Evolutionary conservation across 169 alveolate species (phyloP).

Genomic region (Plasmodium ovale): DNA sequence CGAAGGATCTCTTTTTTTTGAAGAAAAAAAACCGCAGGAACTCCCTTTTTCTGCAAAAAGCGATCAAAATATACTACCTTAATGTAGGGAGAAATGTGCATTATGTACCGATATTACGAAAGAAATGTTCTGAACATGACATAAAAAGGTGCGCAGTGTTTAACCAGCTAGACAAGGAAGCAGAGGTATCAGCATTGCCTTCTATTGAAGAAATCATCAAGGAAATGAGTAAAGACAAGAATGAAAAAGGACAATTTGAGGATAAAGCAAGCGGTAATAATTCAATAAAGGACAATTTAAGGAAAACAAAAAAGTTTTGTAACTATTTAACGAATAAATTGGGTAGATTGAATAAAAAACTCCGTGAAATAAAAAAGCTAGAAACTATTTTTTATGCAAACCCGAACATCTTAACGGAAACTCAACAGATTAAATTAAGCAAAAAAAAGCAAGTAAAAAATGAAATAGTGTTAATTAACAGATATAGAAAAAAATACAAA

Average conservation of each 20-base stretch:
- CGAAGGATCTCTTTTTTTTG: not conserved
- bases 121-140: not conserved
- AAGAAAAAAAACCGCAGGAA: not conserved
- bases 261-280: not conserved
- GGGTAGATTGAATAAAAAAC: slow-evolving; percentile 71
- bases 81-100: not conserved
- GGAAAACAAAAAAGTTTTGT: slow-evolving; percentile 55
- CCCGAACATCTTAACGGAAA: slow-evolving; percentile 62
- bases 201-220: no score
- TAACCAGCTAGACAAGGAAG: no score
- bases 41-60: not conserved
- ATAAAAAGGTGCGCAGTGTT: no score
- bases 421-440: slow-evolving; percentile 62
- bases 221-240: not conserved
- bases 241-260: not conserved
- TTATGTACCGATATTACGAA: not conserved
- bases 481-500: slow-evolving; percentile 66
- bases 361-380: slow-evolving; percentile 73
- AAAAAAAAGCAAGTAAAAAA: slow-evolving; percentile 73
- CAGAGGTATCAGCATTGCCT: no score
- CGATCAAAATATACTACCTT: not conserved
- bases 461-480: slow-evolving; percentile 58
- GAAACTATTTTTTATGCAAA: slow-evolving; percentile 61
- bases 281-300: slow-evolving; percentile 14
- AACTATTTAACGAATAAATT: slow-evolving; percentile 66